Percentiles rank a stretch among this genome's conserved stretches.
phyloP scores from a whole-genome alignment of 768 basidiomycete species.

The Galerina sulciceps region DNA sequence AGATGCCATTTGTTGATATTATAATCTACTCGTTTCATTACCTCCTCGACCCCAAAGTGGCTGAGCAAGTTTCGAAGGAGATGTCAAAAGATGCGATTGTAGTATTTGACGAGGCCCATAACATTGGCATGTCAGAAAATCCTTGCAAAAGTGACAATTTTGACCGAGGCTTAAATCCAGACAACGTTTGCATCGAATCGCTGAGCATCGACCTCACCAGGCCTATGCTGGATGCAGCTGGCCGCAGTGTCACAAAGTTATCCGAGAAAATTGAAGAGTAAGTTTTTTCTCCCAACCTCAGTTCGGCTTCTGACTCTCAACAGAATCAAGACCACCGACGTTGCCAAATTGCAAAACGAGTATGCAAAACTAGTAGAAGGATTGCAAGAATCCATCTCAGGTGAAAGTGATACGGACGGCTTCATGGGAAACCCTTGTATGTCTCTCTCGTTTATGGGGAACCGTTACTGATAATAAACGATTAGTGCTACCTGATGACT shows the following conservation, averaged over 20 bases:
- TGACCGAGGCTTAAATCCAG: constrained; percentile 50
- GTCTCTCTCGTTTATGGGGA: constrained; percentile 13
- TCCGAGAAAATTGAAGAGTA: constrained; percentile 95
- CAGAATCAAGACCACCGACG: constrained; percentile 94
- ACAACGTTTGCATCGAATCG: constrained; percentile 99
- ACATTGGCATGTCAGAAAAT: constrained; percentile 73
- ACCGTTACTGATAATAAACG: background rate
- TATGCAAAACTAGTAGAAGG: constrained; percentile 96
- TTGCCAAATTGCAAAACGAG: constrained; percentile 93
- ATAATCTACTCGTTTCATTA: constrained; percentile 99
- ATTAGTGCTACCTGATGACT: constrained; percentile 89
- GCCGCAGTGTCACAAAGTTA: constrained; percentile 83
- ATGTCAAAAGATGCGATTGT: constrained; percentile 98
- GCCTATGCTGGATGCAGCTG: constrained; percentile 96
- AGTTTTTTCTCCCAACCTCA: constrained; percentile 27
- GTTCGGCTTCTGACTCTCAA: background rate
- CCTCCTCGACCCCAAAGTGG: constrained; percentile 97
- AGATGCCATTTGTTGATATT: constrained; percentile 96
- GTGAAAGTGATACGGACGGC: constrained; percentile 67
- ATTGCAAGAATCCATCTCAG: constrained; percentile 75
- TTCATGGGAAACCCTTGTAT: constrained; percentile 90
- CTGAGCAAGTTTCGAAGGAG: constrained; percentile 98
- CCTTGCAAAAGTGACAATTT: background rate
- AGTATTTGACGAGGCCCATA: constrained; percentile 99
- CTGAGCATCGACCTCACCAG: constrained; percentile 95